Base-by-base conservation (phyloP, 345 rosid genomes). In the Salix brachista region DNA sequence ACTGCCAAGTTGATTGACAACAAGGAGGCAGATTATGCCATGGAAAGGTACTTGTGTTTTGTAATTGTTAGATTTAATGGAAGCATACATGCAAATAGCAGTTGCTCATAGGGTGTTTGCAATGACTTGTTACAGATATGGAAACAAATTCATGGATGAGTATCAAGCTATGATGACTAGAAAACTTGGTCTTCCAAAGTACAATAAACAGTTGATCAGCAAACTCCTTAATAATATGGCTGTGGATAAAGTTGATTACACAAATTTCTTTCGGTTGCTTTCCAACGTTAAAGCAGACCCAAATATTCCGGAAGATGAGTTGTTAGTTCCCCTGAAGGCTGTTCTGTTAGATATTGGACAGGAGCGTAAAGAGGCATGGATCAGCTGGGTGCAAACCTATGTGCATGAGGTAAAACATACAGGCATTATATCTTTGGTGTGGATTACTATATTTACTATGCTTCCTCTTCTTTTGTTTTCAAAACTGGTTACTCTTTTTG, bases 311-410 rank as follows among this genome's bases (percentile, higher is more conserved):
- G 91, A 89, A 56, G 86, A 85, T 30, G 90, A 89, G 86, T 83
- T 93, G 80, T 73, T 96, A 80, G 84, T 84, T 68, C 96, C 98
- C 32, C 79, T 93, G 84, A 92, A 92, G 83, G 91, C 98, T 78
- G 97, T 85, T 77, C 86, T 96, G 25, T 85, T 96, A 69, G 99
- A 96, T 87, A 96, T 96, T 18, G 99, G 97, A 73, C 86, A 92
- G 87, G 99, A 93, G 84, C 92, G 99, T 41, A 93, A 88, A 84
- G 99, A 89, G 86, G 92, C 97, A 28, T 96, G 99, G 99, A 88
- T 80, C 78, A 84, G 81, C 81, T 96, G 98, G 99, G 91, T 93
- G 79, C 86, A 83, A 83, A 78, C 87, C 77, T 96, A 96, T 79
- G 85, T 90, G 74, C 90, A 92, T 11, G 99, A 96, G 98, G 98